Percentiles rank a stretch among this genome's conserved stretches.
These are phyloP conservation scores for Solanum etuberosum DNA, from an alignment of 257 asterid genomes.

Conservation along the genomic window DNA sequence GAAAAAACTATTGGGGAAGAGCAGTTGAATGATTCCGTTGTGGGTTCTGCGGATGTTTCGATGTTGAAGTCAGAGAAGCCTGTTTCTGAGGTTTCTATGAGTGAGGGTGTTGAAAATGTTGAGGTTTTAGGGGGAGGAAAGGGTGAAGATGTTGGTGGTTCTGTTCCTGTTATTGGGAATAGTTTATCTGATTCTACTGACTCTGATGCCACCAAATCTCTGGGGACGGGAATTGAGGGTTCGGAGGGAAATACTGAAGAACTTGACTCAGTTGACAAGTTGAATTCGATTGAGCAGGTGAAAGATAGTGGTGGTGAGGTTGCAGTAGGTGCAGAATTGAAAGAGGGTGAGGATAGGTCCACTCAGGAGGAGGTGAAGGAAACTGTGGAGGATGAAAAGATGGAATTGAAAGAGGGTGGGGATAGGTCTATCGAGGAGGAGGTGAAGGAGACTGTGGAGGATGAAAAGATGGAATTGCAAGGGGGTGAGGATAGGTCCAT, in stretches of 20 bases:
- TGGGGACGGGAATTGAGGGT: not conserved
- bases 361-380: constrained; percentile 11
- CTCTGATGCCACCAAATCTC: not conserved
- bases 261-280: not conserved
- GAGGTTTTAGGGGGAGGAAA: constrained; percentile 6
- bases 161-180: not conserved
- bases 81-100: constrained; percentile 13
- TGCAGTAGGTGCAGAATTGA: not conserved
- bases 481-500: not conserved
- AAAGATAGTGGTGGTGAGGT: constrained; percentile 6
- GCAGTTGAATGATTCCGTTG: not conserved
- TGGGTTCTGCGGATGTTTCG: constrained; percentile 4
- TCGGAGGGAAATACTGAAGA: constrained; percentile 5
- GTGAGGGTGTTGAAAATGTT: constrained; percentile 20
- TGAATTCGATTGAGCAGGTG: not conserved
- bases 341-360: not conserved
- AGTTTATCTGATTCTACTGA: not conserved
- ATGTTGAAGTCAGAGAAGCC: constrained; percentile 15
- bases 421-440: not conserved
- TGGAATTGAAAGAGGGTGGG: not conserved
- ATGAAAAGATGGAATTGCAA: not conserved
- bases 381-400: not conserved
- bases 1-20: not conserved
- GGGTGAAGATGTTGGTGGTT: constrained; percentile 9
- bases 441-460: constrained; percentile 1